Percentiles rank a stretch among this genome's conserved stretches.
Conservation (phyloP, 164 flowering plant genomes). For the Santalum album region DNA sequence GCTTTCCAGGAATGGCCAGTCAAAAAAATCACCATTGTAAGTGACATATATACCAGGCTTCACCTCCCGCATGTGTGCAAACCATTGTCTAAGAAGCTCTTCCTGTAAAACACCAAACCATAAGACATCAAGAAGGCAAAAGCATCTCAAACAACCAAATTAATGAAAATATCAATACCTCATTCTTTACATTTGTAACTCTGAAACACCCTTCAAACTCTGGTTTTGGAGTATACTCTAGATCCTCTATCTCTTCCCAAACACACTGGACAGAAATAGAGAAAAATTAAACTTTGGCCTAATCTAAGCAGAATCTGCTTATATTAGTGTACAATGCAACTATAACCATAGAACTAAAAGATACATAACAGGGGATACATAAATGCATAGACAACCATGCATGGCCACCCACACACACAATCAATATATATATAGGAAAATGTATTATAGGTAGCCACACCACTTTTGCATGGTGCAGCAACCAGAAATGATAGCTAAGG, state of each 20-base stretch:
- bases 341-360: too few relatives aligned
- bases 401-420: too few relatives aligned
- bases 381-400: too few relatives aligned
- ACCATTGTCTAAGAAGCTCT: constrained; percentile 80
- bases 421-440: too few relatives aligned
- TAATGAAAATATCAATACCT: constrained; percentile 39
- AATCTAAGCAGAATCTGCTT: neutral
- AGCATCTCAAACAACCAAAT: constrained; percentile 5
- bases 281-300: neutral
- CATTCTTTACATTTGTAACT: constrained; percentile 79
- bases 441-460: too few relatives aligned
- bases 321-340: neutral
- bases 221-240: constrained; percentile 98
- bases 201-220: constrained; percentile 90
- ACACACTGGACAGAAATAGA: constrained; percentile 62
- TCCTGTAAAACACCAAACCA: constrained; percentile 36
- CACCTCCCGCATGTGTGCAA: constrained; percentile 86
- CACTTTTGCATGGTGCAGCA: too few relatives aligned
- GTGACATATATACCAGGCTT: constrained; percentile 98
- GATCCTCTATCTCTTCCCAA: constrained; percentile 87
- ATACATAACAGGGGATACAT: too few relatives aligned
- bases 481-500: too few relatives aligned
- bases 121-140: neutral
- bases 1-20: constrained; percentile 94
- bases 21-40: constrained; percentile 95